These are phyloP conservation scores for Leersia perrieri DNA, from an alignment of 176 grass and related monocot species.

Conservation along the genomic window DNA sequence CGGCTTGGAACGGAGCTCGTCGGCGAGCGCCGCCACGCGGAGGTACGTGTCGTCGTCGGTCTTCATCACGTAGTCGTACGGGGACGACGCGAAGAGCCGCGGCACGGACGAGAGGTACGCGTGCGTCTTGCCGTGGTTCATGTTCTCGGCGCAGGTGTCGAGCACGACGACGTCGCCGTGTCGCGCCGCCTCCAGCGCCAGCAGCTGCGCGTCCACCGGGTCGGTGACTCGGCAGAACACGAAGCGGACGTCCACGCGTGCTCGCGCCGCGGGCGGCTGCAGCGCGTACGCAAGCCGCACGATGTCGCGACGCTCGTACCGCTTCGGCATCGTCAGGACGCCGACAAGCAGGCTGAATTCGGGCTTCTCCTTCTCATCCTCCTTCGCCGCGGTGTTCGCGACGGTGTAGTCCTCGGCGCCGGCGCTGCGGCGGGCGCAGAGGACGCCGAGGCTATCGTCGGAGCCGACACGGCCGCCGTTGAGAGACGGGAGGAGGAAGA, in stretches of 20 bases:
- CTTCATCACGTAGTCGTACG: conserved; percentile 81
- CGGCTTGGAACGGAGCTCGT: conserved; percentile 32
- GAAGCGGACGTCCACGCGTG: conserved; percentile 68
- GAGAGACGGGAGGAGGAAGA: conserved; percentile 23
- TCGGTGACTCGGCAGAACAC: conserved; percentile 66
- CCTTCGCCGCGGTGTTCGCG: neutral
- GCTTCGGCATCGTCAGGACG: conserved; percentile 46
- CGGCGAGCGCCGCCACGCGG: conserved; percentile 27
- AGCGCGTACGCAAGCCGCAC: conserved; percentile 67
- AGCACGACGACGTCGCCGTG: conserved; percentile 61
- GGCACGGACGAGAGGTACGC: conserved; percentile 51
- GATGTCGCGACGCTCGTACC: conserved; percentile 58
- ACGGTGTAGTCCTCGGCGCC: neutral
- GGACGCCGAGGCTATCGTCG: conserved; percentile 15
- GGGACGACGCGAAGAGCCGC: neutral
- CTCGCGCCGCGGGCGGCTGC: conserved; percentile 12
- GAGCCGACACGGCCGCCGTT: neutral
- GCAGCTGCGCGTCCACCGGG: conserved; percentile 45
- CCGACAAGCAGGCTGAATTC: conserved; percentile 67
- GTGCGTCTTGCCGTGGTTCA: conserved; percentile 85
- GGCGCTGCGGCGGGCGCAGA: conserved; percentile 16
- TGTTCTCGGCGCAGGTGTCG: conserved; percentile 66
- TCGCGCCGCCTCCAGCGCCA: conserved; percentile 42
- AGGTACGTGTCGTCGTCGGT: conserved; percentile 77
- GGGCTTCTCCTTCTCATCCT: neutral